Evolutionary conservation across 371 early-diverging fungal genomes (phyloP).

Genomic region (Batrachochytrium dendrobatidis): DNA sequence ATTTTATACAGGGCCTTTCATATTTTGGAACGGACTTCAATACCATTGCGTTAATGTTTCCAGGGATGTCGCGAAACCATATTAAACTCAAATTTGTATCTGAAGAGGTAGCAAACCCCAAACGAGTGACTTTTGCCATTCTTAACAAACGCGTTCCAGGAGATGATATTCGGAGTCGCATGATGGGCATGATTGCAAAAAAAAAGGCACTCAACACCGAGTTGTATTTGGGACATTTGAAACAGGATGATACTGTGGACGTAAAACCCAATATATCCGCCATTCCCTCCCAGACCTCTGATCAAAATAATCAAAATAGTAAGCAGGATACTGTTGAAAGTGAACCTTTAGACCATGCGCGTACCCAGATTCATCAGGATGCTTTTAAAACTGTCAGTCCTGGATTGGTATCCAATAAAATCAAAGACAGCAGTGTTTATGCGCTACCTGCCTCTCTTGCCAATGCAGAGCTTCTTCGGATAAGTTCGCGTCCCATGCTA

Average conservation of each 20-base stretch:
- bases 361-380: too few relatives aligned
- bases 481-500: too few relatives aligned
- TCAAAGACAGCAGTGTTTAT: too few relatives aligned
- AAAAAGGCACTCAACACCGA: not conserved
- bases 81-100: slow-evolving; percentile 59
- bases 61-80: slow-evolving; percentile 48
- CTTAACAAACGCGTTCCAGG: slow-evolving; percentile 4
- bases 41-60: slow-evolving; percentile 54
- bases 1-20: slow-evolving; percentile 44
- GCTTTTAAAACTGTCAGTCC: too few relatives aligned
- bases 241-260: not conserved
- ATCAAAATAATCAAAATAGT: too few relatives aligned
- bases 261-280: too few relatives aligned
- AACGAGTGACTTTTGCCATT: slow-evolving; percentile 48
- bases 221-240: not conserved
- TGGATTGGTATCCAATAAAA: too few relatives aligned
- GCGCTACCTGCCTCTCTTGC: too few relatives aligned
- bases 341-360: too few relatives aligned
- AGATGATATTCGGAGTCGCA: not conserved
- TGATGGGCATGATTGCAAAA: not conserved
- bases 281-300: too few relatives aligned
- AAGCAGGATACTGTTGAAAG: too few relatives aligned
- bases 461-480: too few relatives aligned
- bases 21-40: slow-evolving; percentile 74
- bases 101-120: slow-evolving; percentile 52